Conservation (phyloP, 1,284 basidiomycete genomes). For the Caloboletus firmus region DNA sequence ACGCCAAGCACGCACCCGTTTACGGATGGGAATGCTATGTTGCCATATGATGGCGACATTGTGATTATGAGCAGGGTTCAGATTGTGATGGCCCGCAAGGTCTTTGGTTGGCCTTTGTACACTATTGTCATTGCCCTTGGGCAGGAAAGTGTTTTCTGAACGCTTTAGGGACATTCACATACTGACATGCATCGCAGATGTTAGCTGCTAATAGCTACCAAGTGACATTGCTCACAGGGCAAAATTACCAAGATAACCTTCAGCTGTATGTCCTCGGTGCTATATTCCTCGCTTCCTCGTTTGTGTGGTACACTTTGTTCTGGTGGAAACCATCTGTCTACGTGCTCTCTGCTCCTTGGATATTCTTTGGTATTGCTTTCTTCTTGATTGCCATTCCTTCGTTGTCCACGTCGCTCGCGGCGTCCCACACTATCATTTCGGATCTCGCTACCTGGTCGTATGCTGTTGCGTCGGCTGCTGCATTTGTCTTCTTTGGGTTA, state of each 20-base stretch:
- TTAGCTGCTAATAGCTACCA: slow-evolving; percentile 91
- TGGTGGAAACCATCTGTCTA: slow-evolving; percentile 85
- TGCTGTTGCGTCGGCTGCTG: slow-evolving; percentile 84
- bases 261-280: slow-evolving; percentile 89
- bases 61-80: slow-evolving; percentile 79
- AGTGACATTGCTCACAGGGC: slow-evolving; percentile 83
- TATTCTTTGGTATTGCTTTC: slow-evolving; percentile 88
- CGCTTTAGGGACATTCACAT: neutral
- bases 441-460: slow-evolving; percentile 87
- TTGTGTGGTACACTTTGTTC: slow-evolving; percentile 90
- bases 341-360: slow-evolving; percentile 82
- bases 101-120: slow-evolving; percentile 87
- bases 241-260: slow-evolving; percentile 76
- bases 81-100: slow-evolving; percentile 73
- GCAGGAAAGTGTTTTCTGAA: slow-evolving; percentile 50
- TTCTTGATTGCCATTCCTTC: slow-evolving; percentile 88
- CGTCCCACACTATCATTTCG: slow-evolving; percentile 64
- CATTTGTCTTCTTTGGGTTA: slow-evolving; percentile 89
- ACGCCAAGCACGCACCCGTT: slow-evolving; percentile 60
- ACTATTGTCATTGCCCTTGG: slow-evolving; percentile 84
- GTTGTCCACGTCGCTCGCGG: slow-evolving; percentile 59
- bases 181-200: slow-evolving; percentile 49
- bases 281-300: slow-evolving; percentile 81
- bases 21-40: slow-evolving; percentile 53
- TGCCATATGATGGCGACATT: slow-evolving; percentile 54